Evolutionary conservation across 2,329 filamentous ascomycete species (phyloP), one percentile per base, ranked within the genome.

Genomic region (Davidsoniella neocaledoniae): DNA sequence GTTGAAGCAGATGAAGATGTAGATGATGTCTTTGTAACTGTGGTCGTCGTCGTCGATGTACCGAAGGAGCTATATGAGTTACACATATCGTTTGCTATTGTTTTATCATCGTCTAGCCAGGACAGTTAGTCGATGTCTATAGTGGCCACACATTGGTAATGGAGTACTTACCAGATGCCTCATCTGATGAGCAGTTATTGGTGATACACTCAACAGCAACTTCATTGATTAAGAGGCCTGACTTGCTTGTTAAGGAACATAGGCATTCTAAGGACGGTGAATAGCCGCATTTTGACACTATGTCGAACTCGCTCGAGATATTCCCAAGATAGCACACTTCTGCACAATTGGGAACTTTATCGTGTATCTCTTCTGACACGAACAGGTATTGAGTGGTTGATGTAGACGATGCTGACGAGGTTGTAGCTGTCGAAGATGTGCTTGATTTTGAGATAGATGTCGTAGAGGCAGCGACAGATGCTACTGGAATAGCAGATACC

Each of bases 191-290:
- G 14, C 51, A 53, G 9, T 41, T 29, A n/a, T 43, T 44, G 3
- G 21, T 39, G n/a, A 53, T 48, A 37, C 51, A 53, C 6, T 42
- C 47, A n/a, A 43, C 43, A 23, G 44, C 39, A 23, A 44, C 41
- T 29, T 45, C 51, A 23, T 39, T 33, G 2, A 49, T 26, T 4
- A 44, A 47, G 17, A 44, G 16, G 3, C 21, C 51, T 10, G 44
- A 17, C 5, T 37, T 48, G 23, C 47, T 49, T 37, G 21, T 49
- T 17, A 53, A 21, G 7, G 41, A 41, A 38, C 51, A 53, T 29
- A 50, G 6, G 14, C 48, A 53, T 9, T 44, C 7, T 40, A 53
- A 19, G 16, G 48, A 48, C 12, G 48, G 48, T 5, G 47, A 40
- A 26, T 39, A 12, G 5, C 43, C 43, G 17, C 51, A 50, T 14